phyloP scores from a whole-genome alignment of 371 early-diverging fungal genomes.

The Syncephalastrum contaminatum region DNA sequence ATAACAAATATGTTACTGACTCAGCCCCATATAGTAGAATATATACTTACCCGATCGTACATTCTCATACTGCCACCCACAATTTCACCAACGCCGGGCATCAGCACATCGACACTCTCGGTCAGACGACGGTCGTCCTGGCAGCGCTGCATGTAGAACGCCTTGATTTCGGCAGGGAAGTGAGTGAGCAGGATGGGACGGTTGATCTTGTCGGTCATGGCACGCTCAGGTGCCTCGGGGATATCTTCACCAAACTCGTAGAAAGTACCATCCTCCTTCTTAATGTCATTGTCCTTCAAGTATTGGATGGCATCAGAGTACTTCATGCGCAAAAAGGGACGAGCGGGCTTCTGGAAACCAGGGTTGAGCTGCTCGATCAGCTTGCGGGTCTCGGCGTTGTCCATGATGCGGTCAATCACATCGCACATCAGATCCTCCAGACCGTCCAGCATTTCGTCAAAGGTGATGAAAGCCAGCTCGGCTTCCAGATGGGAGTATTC shows the following conservation, averaged over 20 bases:
- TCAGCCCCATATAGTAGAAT: no score
- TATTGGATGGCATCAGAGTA: conserved; percentile 98
- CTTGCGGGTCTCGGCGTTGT: conserved; percentile 72
- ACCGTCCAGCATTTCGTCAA: conserved; percentile 88
- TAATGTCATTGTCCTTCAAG: conserved; percentile 89
- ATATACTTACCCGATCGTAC: conserved; percentile 68
- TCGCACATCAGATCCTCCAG: conserved; percentile 93
- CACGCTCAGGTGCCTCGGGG: conserved; percentile 98
- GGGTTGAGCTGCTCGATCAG: conserved; percentile 93
- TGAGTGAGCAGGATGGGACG: conserved; percentile 96
- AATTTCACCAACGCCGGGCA: conserved; percentile 99
- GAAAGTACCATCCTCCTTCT: conserved; percentile 86
- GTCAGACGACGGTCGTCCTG: conserved; percentile 85
- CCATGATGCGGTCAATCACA: conserved; percentile 83
- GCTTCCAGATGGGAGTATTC: conserved; percentile 99
- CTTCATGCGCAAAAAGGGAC: conserved; percentile 97
- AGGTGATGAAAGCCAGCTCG: conserved; percentile 95
- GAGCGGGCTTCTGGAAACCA: conserved; percentile 77
- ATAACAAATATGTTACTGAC: not conserved
- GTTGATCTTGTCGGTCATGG: conserved; percentile 96
- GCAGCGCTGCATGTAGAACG: conserved; percentile 99
- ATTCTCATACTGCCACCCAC: conserved; percentile 99
- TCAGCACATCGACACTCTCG: conserved; percentile 98
- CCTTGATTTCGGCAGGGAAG: conserved; percentile 98
- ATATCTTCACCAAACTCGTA: conserved; percentile 99